These are phyloP conservation scores for Aureococcus anophagefferens DNA, from an alignment of 108 stramenopile species.

Conservation along the genomic window DNA sequence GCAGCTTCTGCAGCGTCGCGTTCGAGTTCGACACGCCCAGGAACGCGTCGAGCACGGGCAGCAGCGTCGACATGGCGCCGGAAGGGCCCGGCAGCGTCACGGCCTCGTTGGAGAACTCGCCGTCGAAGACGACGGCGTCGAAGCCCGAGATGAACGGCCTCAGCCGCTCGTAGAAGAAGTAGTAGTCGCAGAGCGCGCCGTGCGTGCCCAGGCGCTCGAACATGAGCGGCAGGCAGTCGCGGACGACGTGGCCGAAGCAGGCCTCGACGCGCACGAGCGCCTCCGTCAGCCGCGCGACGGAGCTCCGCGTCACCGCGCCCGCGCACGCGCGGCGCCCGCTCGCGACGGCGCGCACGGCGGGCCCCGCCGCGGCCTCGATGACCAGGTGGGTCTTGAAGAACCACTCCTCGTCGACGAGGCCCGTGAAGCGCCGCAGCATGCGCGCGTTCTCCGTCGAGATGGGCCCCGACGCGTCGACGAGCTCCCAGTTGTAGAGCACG, in stretches of 20 bases:
- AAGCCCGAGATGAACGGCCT: neutral
- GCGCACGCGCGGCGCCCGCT: too few species aligned
- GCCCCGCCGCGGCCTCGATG: slow-evolving; percentile 5
- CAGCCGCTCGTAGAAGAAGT: neutral
- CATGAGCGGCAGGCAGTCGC: neutral
- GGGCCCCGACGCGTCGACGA: neutral
- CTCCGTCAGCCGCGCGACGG: neutral
- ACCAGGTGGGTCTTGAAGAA: slow-evolving; percentile 13
- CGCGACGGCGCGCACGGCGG: neutral
- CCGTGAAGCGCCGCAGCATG: slow-evolving; percentile 11
- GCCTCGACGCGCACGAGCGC: neutral
- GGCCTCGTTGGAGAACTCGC: neutral
- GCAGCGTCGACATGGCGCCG: neutral
- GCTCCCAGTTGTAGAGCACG: slow-evolving; percentile 9
- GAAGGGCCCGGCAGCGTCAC: neutral
- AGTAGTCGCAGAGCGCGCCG: neutral
- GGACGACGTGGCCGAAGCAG: neutral
- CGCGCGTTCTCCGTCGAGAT: neutral
- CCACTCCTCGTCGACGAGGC: slow-evolving; percentile 12
- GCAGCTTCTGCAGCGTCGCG: neutral
- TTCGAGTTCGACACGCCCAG: neutral
- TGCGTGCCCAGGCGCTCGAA: neutral
- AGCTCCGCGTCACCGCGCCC: neutral
- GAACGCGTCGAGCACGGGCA: neutral
- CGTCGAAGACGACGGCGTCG: neutral